Evolutionary conservation across 2,329 filamentous ascomycete species (phyloP), one percentile per base, ranked within the genome.

Genomic region (Aspergillus viridinutans): DNA sequence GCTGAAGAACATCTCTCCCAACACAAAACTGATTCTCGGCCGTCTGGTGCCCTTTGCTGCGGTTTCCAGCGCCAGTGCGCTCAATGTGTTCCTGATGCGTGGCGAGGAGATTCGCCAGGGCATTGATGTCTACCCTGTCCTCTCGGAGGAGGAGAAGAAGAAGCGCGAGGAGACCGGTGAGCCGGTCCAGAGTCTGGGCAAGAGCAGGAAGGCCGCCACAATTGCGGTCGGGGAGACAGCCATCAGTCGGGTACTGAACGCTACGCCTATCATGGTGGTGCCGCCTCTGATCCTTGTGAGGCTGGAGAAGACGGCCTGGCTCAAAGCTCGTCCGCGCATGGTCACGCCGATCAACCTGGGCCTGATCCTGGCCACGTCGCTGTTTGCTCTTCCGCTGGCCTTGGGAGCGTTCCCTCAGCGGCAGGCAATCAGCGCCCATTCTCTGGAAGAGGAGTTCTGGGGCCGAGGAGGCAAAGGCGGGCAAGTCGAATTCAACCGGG

Each of bases 81-180:
- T 99, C 61, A 99, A 99, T 75, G 94, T 97, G 26, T 95, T 97
- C 76, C 84, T 99, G 55, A 99, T 99, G 94, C 90, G 94, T 58
- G 88, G 91, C 61, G 93, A 97, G 75, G 94, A 99, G 78, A 97
- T 99, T 67, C 84, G 90, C 69, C 85, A 85, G 59, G 94, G 94
- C 53, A 99, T 99, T 69, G 90, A 97, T 74, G 86, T 99, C 40
- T 97, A 88, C 74, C 92, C 92, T 1, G 87, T 91, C 6, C 82
- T 92, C 10, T 87, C 87, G 2, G 86, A 86, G 4, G 81, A 81
- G 17, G 87, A 92, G 70, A 90, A 87, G 75, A 76, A 74, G 51
- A 80, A 81, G 71, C 85, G 80, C 76, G 81, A 90, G 69, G 80
- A 82, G 67, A 82, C 83, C 4, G 86, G 87, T 63, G 82, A 82